phyloP scores from a whole-genome alignment of 495 filamentous ascomycete genomes.

The Aspergillus biplanus region DNA sequence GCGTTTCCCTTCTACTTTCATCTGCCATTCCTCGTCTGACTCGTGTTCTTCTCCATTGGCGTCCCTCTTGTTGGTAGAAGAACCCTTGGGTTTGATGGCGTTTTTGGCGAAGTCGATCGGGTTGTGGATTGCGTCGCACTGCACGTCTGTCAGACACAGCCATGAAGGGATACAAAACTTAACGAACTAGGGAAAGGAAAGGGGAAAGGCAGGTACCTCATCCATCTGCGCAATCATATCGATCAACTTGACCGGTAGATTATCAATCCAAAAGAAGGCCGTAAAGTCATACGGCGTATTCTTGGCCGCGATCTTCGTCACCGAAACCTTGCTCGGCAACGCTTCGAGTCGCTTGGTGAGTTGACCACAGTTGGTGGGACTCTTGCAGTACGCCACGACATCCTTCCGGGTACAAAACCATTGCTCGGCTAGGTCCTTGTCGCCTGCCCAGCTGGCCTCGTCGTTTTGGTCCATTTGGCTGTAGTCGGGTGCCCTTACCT shows the following conservation, averaged over 20 bases:
- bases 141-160: not conserved
- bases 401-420: not conserved
- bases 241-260: too few relatives aligned
- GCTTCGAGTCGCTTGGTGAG: not conserved
- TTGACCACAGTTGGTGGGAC: not conserved
- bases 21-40: not conserved
- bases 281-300: not conserved
- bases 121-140: not conserved
- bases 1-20: too few relatives aligned
- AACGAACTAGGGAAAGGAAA: not conserved
- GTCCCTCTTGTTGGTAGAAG: too few relatives aligned
- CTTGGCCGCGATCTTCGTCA: not conserved
- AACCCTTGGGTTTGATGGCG: not conserved
- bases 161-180: too few relatives aligned
- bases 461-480: not conserved
- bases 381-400: slow-evolving; percentile 1
- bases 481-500: not conserved
- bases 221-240: too few relatives aligned
- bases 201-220: too few relatives aligned
- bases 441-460: not conserved
- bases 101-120: not conserved
- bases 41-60: too few relatives aligned
- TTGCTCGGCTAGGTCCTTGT: not conserved
- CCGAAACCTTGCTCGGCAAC: not conserved
- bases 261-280: too few relatives aligned